Percentiles rank a stretch among this genome's conserved stretches.
Evolutionary conservation across 164 flowering plant species (phyloP).

Genomic region (Aristolochia fimbriata): DNA sequence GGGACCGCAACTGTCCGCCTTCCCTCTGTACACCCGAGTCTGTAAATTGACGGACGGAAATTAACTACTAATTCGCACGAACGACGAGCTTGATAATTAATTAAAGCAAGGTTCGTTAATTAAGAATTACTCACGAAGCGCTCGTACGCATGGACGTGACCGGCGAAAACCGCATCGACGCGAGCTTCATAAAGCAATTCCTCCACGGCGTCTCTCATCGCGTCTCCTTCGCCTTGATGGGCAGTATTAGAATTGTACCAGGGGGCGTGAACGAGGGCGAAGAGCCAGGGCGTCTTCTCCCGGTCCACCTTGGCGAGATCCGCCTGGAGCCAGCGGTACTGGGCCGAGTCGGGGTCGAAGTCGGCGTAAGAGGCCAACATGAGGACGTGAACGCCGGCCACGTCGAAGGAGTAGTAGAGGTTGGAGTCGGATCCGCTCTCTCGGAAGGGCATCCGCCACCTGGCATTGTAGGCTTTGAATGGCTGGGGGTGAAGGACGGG

Average conservation of each 20-base stretch:
- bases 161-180: constrained; percentile 72
- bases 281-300: constrained; percentile 53
- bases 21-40: constrained; percentile 5
- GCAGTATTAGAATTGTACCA: constrained; percentile 78
- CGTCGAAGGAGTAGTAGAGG: constrained; percentile 79
- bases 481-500: constrained; percentile 22
- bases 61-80: too few relatives aligned
- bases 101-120: background rate
- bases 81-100: background rate
- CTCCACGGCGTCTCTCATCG: constrained; percentile 63
- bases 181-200: constrained; percentile 47
- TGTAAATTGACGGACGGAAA: background rate
- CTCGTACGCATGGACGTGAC: constrained; percentile 96
- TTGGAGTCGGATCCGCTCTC: constrained; percentile 65
- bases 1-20: constrained; percentile 6
- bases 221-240: constrained; percentile 50
- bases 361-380: constrained; percentile 80
- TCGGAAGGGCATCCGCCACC: constrained; percentile 80
- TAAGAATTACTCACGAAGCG: constrained; percentile 60
- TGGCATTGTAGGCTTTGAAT: constrained; percentile 65
- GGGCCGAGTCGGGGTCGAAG: constrained; percentile 37
- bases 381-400: constrained; percentile 58
- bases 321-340: constrained; percentile 51
- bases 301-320: constrained; percentile 60
- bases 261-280: constrained; percentile 65